Conservation (phyloP, 768 basidiomycete genomes). For the Termitomyces sp. region DNA sequence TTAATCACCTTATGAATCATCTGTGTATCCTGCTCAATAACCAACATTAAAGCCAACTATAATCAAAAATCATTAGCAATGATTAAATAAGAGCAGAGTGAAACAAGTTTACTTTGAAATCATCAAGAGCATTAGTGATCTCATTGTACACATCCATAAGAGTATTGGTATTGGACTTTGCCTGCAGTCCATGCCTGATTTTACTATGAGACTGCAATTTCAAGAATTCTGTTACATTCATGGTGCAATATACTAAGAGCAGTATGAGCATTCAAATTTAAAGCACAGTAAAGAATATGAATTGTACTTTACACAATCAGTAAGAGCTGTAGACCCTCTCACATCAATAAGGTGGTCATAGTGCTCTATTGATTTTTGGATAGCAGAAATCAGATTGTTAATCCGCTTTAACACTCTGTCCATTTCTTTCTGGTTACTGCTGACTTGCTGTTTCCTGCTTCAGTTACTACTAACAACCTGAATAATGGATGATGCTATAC, state of each 20-base stretch:
- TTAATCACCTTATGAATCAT: neutral
- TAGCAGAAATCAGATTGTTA: too few relatives aligned
- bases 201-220: neutral
- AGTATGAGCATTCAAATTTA: too few relatives aligned
- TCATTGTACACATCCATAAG: neutral
- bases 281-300: neutral
- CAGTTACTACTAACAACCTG: too few relatives aligned
- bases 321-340: neutral
- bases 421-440: neutral
- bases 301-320: neutral
- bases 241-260: neutral
- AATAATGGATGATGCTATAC: neutral
- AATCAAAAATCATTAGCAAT: neutral
- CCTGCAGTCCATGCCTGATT: neutral
- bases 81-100: neutral
- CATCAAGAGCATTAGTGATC: neutral
- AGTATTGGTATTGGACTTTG: neutral
- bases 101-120: neutral
- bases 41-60: neutral
- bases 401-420: too few relatives aligned
- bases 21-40: neutral
- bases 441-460: neutral
- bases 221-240: neutral
- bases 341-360: too few relatives aligned
- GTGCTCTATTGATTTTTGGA: too few relatives aligned